Evolutionary conservation across 345 rosid species (phyloP), one percentile per base, ranked within the genome.

Genomic region (Eutrema yunnanense): DNA sequence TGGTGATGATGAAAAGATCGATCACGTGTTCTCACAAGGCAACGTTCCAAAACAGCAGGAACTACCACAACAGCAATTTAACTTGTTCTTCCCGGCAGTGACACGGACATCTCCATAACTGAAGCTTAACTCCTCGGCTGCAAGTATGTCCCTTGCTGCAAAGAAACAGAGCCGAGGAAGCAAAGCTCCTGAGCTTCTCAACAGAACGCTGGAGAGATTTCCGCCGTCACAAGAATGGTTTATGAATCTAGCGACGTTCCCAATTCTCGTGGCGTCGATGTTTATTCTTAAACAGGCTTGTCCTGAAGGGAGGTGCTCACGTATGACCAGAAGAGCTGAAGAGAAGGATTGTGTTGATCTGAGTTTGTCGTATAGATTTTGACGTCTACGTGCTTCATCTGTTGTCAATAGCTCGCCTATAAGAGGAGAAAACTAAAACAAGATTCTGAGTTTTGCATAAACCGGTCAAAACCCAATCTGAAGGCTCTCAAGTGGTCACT

Each of bases 181-280:
- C 57, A 86, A 50, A 6, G 80, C 78, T 22, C 96, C 96, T 6
- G 89, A 41, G 78, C 81, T 84, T 75, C 97, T 89, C 73, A 88
- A 75, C 4, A 91, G 77, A 9, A 75, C 71, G 0, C 95, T 84
- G 2, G 81, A 84, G 42, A 94, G 84, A 69, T 91, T 89, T 33
- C 95, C 96, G 0, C 97, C 95, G 19, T 89, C 97, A 62, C 97
- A 94, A 44, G 97, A 94, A 81, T 89, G 98, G 84, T 90, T 93
- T 14, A 93, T 82, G 80, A 91, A 89, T 59, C 96, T 81, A 11
- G 90, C 91, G 19, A 89, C 75, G 29, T 93, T 93, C 43, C 97
- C 98, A 0, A 83, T 78, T 48, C 81, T 75, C 3, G 98, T 94
- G 74, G 96, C 96, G 63, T 91, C 95, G 0, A 91, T 84, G 80